phyloP scores from a whole-genome alignment of 306 rosid genomes.

The Ziziphus jujuba region DNA sequence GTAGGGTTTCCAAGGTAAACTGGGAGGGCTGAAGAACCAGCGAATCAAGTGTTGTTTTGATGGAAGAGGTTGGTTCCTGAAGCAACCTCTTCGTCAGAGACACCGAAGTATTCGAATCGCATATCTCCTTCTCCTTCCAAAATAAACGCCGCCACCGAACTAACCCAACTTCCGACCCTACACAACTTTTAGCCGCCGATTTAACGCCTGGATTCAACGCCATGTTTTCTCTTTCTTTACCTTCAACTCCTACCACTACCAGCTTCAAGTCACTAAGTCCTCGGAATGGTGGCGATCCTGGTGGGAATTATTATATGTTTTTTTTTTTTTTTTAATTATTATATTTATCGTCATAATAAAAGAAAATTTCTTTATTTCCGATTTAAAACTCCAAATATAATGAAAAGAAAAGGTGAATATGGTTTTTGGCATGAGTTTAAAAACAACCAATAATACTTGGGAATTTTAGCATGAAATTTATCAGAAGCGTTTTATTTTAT shows the following conservation, averaged over 20 bases:
- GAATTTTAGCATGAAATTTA: too few relatives aligned
- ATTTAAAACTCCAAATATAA: too few relatives aligned
- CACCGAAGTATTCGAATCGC: conserved; percentile 27
- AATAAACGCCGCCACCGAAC: conserved; percentile 21
- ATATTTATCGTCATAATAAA: too few relatives aligned
- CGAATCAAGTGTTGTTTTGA: conserved; percentile 41
- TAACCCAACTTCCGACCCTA: not conserved
- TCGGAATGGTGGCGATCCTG: too few relatives aligned
- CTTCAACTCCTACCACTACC: not conserved
- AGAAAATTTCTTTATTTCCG: too few relatives aligned
- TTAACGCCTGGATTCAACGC: conserved; percentile 39
- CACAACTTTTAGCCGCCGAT: conserved; percentile 18
- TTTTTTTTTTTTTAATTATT: too few relatives aligned
- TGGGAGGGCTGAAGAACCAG: conserved; percentile 27
- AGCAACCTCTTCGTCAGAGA: conserved; percentile 31
- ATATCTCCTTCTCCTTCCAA: conserved; percentile 10
- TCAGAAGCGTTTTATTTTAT: too few relatives aligned
- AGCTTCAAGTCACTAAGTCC: too few relatives aligned
- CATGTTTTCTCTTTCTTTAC: conserved; percentile 27
- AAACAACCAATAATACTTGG: too few relatives aligned
- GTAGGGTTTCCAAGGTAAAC: conserved; percentile 38
- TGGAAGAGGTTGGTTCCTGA: conserved; percentile 37
- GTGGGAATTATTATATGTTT: too few relatives aligned
- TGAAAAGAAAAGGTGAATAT: too few relatives aligned
- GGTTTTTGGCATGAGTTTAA: too few relatives aligned